A percentile compares a stretch with the other conserved stretches of the same genome.
These are phyloP conservation scores for Fistulinella prunicolor DNA, from an alignment of 768 basidiomycete species.

Conservation along the genomic window DNA sequence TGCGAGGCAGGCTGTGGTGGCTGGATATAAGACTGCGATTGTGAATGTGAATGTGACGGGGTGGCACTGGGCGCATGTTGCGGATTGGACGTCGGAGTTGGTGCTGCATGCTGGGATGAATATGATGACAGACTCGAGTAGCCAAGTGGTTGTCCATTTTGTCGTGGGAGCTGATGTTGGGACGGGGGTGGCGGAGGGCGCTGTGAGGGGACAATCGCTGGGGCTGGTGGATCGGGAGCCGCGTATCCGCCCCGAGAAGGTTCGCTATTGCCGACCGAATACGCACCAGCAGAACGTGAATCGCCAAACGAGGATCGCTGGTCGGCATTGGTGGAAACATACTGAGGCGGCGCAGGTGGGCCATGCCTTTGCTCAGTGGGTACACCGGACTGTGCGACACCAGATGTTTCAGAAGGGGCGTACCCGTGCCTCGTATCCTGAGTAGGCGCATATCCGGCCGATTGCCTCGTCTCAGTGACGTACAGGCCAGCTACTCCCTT, in stretches of 20 bases:
- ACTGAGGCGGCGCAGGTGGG: slow-evolving; percentile 11
- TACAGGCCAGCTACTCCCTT: slow-evolving; percentile 8
- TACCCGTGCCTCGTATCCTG: slow-evolving; percentile 24
- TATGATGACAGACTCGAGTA: slow-evolving; percentile 20
- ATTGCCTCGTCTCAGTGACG: slow-evolving; percentile 19
- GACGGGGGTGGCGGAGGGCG: slow-evolving; percentile 13
- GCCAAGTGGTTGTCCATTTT: slow-evolving; percentile 12
- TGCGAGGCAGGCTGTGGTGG: slow-evolving; percentile 10
- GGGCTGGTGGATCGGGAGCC: slow-evolving; percentile 13
- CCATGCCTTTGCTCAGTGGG: slow-evolving; percentile 21
- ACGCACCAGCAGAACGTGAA: slow-evolving; percentile 19
- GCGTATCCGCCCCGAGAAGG: slow-evolving; percentile 13
- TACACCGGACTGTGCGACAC: slow-evolving; percentile 13
- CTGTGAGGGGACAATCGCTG: slow-evolving; percentile 17
- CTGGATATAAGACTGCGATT: slow-evolving; percentile 28
- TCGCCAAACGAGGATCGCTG: slow-evolving; percentile 23
- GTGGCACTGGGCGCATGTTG: slow-evolving; percentile 11
- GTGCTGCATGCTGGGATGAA: slow-evolving; percentile 9
- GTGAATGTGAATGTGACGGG: slow-evolving; percentile 19
- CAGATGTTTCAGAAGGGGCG: slow-evolving; percentile 13
- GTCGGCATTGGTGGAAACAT: slow-evolving; percentile 13
- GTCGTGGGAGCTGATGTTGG: slow-evolving; percentile 22
- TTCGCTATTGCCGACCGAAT: slow-evolving; percentile 10
- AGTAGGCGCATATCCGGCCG: slow-evolving; percentile 16
- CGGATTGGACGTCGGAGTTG: slow-evolving; percentile 16